Base-by-base conservation (phyloP, 2,329 filamentous ascomycete species). In the Neopestalotiopsis sp. region DNA sequence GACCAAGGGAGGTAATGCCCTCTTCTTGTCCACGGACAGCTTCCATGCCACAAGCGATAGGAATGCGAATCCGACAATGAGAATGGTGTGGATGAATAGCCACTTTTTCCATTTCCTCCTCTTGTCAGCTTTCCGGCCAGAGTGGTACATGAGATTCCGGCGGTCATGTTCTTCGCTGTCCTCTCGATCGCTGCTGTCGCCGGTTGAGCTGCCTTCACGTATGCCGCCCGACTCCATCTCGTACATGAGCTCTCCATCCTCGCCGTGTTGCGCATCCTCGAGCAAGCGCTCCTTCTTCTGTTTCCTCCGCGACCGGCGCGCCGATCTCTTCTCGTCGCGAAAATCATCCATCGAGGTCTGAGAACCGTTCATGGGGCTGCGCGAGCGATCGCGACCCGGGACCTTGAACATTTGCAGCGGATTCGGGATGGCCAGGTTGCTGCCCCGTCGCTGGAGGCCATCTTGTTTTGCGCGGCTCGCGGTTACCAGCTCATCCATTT, bases 181-280 rank as follows among this genome's bases (percentile, higher is more conserved):
- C 72, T 90, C 83, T 72, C 89, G 82, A 74, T 91, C 82, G 83
- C 86, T 90, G 79, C 87, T 90, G 0, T 88, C 86, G 45, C 88
- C 89, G 0, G 89, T 90, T 5, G 84, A 85, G 77, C 88, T 92
- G 67, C 91, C 90, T 62, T 91, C 90, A 70, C 87, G 89, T 76
- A 92, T 87, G 2, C 86, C 88, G 1, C 94, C 94, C 77, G 94
- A 92, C 80, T 98, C 95, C 92, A 79, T 79, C 68, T 79, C 76
- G 89, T 90, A 95, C 91, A 97, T 93, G 75, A 97, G 83, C 79
- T 91, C 89, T 49, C 91, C 91, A 73, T 93, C 89, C 76, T 94
- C 92, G 67, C 90, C 90, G 70, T 89, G 79, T 32, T 83, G 83
- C 4, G 88, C 88, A 66, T 87, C 82, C 67, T 84, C 82, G 73